Evolutionary conservation across 208 protist species (phyloP).

Genomic region (Acanthamoeba quina): DNA sequence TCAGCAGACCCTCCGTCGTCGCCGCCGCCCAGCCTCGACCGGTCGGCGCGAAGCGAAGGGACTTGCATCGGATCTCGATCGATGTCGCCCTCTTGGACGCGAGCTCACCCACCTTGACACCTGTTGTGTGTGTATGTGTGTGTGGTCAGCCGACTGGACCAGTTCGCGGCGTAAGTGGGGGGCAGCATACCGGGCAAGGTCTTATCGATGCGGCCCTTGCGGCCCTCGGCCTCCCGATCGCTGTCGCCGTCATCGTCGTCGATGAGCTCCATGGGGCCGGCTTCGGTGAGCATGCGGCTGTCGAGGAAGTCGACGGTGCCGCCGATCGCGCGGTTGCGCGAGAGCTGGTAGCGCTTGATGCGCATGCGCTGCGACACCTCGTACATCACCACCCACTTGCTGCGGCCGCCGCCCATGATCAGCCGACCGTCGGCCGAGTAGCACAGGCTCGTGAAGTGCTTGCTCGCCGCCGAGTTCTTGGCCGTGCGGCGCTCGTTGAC

Average conservation of each 20-base stretch:
- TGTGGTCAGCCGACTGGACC: not conserved
- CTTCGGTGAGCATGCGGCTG: conserved; percentile 84
- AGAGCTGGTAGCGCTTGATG: conserved; percentile 84
- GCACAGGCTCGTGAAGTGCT: conserved; percentile 80
- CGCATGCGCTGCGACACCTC: conserved; percentile 83
- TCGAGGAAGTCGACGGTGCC: conserved; percentile 86
- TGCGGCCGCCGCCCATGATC: conserved; percentile 88
- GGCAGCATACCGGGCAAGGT: not conserved
- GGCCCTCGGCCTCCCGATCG: not conserved
- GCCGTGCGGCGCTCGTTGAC: conserved; percentile 75
- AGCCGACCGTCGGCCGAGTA: conserved; percentile 87
- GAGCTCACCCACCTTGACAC: conserved; percentile 75
- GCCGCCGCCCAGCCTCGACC: conserved; percentile 87
- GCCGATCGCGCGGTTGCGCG: conserved; percentile 85
- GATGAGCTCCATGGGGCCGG: conserved; percentile 80
- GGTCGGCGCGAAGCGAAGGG: conserved; percentile 87
- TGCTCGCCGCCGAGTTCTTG: conserved; percentile 74
- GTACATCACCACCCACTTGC: conserved; percentile 91
- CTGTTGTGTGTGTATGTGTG: not conserved
- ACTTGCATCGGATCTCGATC: conserved; percentile 44
- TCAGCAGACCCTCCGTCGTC: conserved; percentile 91
- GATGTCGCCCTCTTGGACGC: not conserved
- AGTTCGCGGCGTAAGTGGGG: not conserved
- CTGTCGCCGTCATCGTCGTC: conserved; percentile 83
- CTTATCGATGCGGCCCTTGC: conserved; percentile 60